Percentiles rank a stretch among this genome's conserved stretches.
phyloP scores from a whole-genome alignment of 1,284 basidiomycete species.

The Ustilago vetiveriae region DNA sequence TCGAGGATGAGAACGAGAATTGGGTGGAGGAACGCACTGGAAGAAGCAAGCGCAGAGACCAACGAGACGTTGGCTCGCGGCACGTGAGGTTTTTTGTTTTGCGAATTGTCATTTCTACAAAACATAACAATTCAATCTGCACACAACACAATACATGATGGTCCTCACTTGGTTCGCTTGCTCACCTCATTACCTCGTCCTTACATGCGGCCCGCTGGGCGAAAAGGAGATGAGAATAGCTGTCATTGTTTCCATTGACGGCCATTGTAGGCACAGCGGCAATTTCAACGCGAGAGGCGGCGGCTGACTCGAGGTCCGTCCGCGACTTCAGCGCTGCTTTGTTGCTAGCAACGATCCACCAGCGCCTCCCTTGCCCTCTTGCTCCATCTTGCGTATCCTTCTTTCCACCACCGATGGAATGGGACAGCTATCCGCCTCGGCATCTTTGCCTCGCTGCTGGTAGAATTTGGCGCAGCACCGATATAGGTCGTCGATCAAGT shows the following conservation, averaged over 20 bases:
- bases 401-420: conserved; percentile 49
- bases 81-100: conserved; percentile 31
- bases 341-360: conserved; percentile 37
- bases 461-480: conserved; percentile 63
- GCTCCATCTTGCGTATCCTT: conserved; percentile 46
- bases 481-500: conserved; percentile 59
- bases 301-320: too few species aligned
- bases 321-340: conserved; percentile 24
- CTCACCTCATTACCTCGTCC: too few species aligned
- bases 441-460: conserved; percentile 44
- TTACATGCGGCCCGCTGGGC: too few species aligned
- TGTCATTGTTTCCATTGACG: too few species aligned
- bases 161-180: too few species aligned
- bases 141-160: too few species aligned
- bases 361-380: conserved; percentile 44
- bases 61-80: not conserved
- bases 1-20: not conserved
- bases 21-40: not conserved
- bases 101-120: too few species aligned
- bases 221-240: too few species aligned
- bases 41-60: not conserved
- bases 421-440: conserved; percentile 59
- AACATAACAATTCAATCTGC: too few species aligned
- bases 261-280: too few species aligned
- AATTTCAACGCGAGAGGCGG: too few species aligned